Conservation (phyloP, 148 eudicot genomes). For the Silene conica region DNA sequence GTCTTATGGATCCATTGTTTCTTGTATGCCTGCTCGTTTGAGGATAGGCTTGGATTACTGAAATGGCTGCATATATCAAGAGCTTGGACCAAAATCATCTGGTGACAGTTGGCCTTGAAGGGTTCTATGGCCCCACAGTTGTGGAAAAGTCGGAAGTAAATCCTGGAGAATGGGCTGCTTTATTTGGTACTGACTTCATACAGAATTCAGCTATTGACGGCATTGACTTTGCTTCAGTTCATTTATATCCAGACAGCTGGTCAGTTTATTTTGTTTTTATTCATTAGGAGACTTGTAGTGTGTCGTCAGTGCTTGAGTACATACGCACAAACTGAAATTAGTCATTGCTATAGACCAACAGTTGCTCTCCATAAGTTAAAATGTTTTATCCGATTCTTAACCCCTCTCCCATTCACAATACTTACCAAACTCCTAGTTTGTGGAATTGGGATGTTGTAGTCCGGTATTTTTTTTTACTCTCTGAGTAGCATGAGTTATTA, state of each 20-base stretch:
- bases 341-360: too few relatives aligned
- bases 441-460: too few relatives aligned
- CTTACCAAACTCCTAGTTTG: too few relatives aligned
- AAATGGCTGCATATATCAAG: constrained; percentile 50
- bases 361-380: too few relatives aligned
- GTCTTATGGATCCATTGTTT: background rate
- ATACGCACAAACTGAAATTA: too few relatives aligned
- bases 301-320: background rate
- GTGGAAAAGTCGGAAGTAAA: constrained; percentile 29
- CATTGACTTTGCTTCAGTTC: constrained; percentile 57
- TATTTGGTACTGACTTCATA: constrained; percentile 50
- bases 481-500: too few relatives aligned
- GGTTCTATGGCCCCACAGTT: constrained; percentile 39
- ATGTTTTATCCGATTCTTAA: too few relatives aligned
- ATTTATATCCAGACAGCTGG: constrained; percentile 58
- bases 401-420: too few relatives aligned
- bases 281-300: background rate
- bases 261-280: constrained; percentile 17
- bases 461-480: too few relatives aligned
- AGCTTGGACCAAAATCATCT: constrained; percentile 51
- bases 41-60: constrained; percentile 46
- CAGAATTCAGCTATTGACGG: constrained; percentile 38
- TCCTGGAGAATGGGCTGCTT: constrained; percentile 48
- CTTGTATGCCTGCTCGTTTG: background rate
- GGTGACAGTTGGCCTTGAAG: constrained; percentile 47